Evolutionary conservation across 2,329 filamentous ascomycete genomes (phyloP).

Genomic region (Curvularia spicifera): DNA sequence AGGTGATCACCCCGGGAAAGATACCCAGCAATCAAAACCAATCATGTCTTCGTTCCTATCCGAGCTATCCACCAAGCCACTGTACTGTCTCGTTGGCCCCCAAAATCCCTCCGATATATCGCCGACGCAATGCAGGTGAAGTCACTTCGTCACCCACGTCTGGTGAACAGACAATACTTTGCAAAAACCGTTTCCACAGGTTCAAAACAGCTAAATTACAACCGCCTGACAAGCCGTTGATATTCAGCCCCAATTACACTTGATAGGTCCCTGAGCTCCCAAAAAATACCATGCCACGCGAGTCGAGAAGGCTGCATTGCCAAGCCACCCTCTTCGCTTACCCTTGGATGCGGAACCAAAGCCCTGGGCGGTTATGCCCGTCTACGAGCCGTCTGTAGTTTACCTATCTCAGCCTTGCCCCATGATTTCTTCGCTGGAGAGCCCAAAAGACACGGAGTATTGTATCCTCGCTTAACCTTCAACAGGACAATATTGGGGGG

Average conservation of each 20-base stretch:
- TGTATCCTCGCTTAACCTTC: background rate
- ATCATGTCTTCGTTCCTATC: background rate
- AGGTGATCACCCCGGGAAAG: background rate
- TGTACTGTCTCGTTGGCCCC: background rate
- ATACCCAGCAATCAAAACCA: background rate
- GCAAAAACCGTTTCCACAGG: background rate
- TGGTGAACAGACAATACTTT: background rate
- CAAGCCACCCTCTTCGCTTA: conserved; percentile 10
- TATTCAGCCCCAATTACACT: background rate
- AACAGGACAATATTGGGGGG: background rate
- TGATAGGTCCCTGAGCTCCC: background rate
- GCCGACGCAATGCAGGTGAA: background rate
- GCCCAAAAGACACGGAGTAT: background rate
- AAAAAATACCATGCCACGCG: background rate
- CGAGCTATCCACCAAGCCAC: background rate
- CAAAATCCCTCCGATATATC: background rate
- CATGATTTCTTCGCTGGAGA: background rate
- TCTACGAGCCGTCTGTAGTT: background rate
- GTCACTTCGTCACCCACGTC: background rate
- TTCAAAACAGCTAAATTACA: background rate
- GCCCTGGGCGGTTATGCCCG: conserved; percentile 3
- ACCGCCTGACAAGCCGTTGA: background rate
- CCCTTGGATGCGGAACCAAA: background rate
- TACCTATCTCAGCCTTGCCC: background rate
- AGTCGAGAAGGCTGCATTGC: conserved; percentile 2